A percentile compares a stretch with the other conserved stretches of the same genome.
These are phyloP conservation scores for Polytrichum commune DNA, from an alignment of 225 moss, liverwort and hornwort genomes.

Conservation along the genomic window DNA sequence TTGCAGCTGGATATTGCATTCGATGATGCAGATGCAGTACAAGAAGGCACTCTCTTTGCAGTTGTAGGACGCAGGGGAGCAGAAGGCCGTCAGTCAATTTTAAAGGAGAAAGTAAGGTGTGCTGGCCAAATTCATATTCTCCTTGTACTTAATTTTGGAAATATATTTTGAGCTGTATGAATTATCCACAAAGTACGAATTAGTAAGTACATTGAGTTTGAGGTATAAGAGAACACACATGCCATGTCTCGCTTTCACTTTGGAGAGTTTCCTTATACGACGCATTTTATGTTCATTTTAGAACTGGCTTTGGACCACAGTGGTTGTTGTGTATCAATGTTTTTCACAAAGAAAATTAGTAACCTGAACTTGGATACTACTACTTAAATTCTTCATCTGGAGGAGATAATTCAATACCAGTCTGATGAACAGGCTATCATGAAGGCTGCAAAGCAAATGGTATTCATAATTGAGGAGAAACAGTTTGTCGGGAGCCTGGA, in stretches of 20 bases:
- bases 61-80: constrained; percentile 50
- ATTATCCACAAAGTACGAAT: too few species aligned
- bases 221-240: too few species aligned
- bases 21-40: constrained; percentile 57
- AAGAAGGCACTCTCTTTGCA: constrained; percentile 66
- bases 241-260: too few species aligned
- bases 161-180: too few species aligned
- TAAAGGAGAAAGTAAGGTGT: constrained; percentile 80
- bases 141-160: not conserved
- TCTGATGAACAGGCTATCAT: constrained; percentile 40
- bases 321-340: too few species aligned
- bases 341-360: too few species aligned
- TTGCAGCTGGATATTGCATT: constrained; percentile 52
- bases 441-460: constrained; percentile 55
- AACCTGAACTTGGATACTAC: too few species aligned
- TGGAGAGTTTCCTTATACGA: too few species aligned
- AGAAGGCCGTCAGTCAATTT: constrained; percentile 51
- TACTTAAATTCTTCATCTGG: not conserved
- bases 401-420: not conserved
- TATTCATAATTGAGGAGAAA: constrained; percentile 49
- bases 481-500: constrained; percentile 55
- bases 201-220: too few species aligned
- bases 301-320: too few species aligned
- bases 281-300: too few species aligned
- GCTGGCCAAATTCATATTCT: constrained; percentile 53